Conservation (phyloP, 495 filamentous ascomycete genomes). For the Neurospora sublineolata region DNA sequence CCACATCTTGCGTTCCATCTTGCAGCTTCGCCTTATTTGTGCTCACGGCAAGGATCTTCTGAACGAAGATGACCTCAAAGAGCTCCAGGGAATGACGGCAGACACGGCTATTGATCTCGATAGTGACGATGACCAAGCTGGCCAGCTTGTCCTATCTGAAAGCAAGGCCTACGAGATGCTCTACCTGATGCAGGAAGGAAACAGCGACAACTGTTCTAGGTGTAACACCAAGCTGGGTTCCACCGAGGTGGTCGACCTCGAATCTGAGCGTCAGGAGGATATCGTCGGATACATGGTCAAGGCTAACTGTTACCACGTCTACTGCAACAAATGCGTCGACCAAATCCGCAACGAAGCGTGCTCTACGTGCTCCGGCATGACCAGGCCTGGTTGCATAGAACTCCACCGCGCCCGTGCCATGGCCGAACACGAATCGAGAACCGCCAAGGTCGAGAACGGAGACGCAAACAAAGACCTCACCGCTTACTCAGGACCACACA, state of each 20-base stretch:
- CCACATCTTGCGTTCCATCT: constrained; percentile 80
- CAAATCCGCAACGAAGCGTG: constrained; percentile 31
- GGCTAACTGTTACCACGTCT: constrained; percentile 69
- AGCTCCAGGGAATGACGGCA: constrained; percentile 64
- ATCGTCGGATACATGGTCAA: constrained; percentile 53
- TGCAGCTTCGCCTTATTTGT: constrained; percentile 79
- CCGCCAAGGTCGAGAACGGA: constrained; percentile 26
- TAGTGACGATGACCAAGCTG: constrained; percentile 55
- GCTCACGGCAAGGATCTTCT: constrained; percentile 86
- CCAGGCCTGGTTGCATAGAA: constrained; percentile 46
- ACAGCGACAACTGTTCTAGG: constrained; percentile 53
- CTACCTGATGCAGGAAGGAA: constrained; percentile 65
- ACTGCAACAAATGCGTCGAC: constrained; percentile 64
- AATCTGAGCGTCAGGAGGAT: constrained; percentile 47
- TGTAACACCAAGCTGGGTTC: constrained; percentile 54
- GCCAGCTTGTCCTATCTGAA: constrained; percentile 38
- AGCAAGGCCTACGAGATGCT: constrained; percentile 74
- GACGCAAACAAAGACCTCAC: constrained; percentile 43
- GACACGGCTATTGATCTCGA: constrained; percentile 80
- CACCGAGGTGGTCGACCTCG: constrained; percentile 38
- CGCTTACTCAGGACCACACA: constrained; percentile 75
- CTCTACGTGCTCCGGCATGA: constrained; percentile 2
- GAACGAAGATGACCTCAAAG: constrained; percentile 64
- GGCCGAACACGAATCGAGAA: constrained; percentile 41
- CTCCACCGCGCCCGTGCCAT: constrained; percentile 56